phyloP scores from a whole-genome alignment of 2,329 filamentous ascomycete genomes.

The Fusarium sp. region DNA sequence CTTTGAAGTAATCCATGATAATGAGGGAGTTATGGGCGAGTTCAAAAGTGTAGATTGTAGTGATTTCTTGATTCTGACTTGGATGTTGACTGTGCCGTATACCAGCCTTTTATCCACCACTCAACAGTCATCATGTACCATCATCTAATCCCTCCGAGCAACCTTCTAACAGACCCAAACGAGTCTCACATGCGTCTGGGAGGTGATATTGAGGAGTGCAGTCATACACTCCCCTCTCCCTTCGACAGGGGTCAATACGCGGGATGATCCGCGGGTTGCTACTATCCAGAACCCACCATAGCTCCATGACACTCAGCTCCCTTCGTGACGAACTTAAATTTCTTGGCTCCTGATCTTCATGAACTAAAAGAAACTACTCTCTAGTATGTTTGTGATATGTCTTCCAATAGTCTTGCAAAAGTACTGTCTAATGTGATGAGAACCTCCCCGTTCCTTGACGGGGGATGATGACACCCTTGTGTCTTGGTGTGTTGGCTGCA shows the following conservation, averaged over 20 bases:
- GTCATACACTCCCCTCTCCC: neutral
- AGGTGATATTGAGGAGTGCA: neutral
- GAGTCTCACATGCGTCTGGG: neutral
- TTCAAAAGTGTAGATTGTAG: neutral
- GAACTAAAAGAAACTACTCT: neutral
- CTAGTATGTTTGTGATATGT: neutral
- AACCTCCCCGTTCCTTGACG: neutral
- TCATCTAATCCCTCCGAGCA: neutral
- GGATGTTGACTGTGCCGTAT: neutral
- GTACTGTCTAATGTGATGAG: neutral
- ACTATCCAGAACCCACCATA: neutral
- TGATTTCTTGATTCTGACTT: neutral
- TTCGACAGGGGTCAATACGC: neutral
- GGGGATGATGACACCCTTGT: neutral
- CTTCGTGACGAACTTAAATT: neutral
- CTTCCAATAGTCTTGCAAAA: slow-evolving; percentile 6
- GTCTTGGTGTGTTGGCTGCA: neutral
- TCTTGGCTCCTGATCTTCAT: neutral
- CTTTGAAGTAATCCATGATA: neutral
- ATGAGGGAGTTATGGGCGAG: fast-evolving
- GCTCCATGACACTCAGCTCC: neutral
- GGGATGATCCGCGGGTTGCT: neutral
- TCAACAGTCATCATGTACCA: neutral
- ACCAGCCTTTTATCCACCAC: neutral
- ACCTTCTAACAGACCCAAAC: neutral